Conservation (phyloP, 1,284 basidiomycete species). For the Peniophora sp. region DNA sequence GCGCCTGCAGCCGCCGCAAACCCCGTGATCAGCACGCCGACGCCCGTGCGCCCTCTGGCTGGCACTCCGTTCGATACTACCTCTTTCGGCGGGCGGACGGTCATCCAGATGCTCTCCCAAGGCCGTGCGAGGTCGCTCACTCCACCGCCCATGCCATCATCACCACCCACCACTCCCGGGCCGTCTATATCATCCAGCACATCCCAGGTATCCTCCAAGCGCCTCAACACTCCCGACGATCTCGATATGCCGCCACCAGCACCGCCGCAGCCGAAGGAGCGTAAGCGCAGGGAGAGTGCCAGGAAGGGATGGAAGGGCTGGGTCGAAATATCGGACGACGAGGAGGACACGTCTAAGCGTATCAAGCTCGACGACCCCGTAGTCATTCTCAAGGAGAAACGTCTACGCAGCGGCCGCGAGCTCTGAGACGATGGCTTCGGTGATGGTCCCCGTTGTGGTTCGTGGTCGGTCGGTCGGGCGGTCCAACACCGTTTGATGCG, state of each 20-base stretch:
- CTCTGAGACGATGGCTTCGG: neutral
- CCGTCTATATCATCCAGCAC: conserved; percentile 65
- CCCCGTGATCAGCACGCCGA: conserved; percentile 6
- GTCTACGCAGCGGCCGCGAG: conserved; percentile 53
- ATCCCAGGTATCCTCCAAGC: conserved; percentile 70
- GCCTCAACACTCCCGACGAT: conserved; percentile 58
- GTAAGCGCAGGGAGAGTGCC: conserved; percentile 55
- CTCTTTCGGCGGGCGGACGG: conserved; percentile 58
- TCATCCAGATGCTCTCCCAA: conserved; percentile 57
- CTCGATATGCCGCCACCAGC: conserved; percentile 26
- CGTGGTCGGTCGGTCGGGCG: too few relatives aligned
- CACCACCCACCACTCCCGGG: conserved; percentile 62
- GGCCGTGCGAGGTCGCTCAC: conserved; percentile 67
- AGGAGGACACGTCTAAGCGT: conserved; percentile 48
- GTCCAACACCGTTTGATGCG: too few relatives aligned
- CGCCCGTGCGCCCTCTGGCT: conserved; percentile 5
- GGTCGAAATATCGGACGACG: conserved; percentile 62
- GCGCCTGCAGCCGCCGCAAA: conserved; percentile 7
- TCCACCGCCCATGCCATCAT: conserved; percentile 58
- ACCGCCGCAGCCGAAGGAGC: conserved; percentile 13
- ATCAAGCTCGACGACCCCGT: conserved; percentile 68
- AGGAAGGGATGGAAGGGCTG: conserved; percentile 82
- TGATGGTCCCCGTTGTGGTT: neutral
- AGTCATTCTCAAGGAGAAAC: conserved; percentile 49
- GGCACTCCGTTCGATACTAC: conserved; percentile 27